phyloP scores from a whole-genome alignment of 108 stramenopile genomes.

The Cyclotella kingstonii region DNA sequence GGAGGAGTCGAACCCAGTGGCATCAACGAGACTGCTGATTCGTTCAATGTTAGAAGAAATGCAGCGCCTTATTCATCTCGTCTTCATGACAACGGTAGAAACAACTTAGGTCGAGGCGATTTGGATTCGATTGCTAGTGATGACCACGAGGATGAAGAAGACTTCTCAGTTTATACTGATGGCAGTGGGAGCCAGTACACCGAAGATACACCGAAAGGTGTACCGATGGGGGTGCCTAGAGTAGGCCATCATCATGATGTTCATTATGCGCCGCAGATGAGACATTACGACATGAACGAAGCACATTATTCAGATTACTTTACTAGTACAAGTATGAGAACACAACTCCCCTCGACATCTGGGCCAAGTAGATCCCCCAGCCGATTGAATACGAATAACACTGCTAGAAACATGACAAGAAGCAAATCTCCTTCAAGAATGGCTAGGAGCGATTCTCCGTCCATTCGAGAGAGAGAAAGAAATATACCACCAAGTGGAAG shows the following conservation, averaged over 20 bases:
- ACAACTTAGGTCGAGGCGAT: not conserved
- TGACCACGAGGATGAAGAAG: constrained; percentile 7
- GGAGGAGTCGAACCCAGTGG: not conserved
- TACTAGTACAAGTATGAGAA: constrained; percentile 4
- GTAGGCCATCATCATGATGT: constrained; percentile 9
- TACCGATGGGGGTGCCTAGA: constrained; percentile 3
- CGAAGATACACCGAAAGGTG: not conserved
- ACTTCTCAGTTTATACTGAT: constrained; percentile 3
- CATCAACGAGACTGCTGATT: not conserved
- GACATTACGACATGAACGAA: not conserved
- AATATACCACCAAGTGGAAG: no score
- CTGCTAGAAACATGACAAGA: no score
- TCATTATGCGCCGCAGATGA: not conserved
- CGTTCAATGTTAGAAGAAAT: not conserved
- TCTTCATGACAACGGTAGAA: not conserved
- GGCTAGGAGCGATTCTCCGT: no score
- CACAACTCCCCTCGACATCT: no score
- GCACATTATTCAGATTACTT: not conserved
- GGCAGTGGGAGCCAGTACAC: constrained; percentile 11
- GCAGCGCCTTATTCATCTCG: not conserved
- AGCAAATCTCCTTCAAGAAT: no score
- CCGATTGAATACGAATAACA: no score
- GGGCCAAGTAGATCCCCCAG: no score
- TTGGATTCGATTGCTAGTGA: constrained; percentile 23
- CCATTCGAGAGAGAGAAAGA: no score